Base-by-base conservation (phyloP, 2,329 filamentous ascomycete genomes). In the Paracoccidioides brasiliensis region DNA sequence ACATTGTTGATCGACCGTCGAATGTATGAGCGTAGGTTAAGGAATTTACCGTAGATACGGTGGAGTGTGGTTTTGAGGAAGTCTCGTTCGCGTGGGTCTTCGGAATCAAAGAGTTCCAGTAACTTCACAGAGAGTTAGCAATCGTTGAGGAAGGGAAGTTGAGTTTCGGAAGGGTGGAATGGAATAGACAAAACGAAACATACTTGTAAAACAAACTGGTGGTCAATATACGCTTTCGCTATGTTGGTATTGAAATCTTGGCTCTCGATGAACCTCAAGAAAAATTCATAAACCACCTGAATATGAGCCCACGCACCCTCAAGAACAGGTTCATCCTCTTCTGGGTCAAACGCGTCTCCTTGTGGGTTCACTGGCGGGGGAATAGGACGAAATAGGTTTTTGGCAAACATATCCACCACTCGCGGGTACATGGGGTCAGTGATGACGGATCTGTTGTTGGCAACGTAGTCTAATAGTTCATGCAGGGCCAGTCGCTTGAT, bases 191-290 rank as follows among this genome's bases (percentile, higher is more conserved):
- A 43, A 10, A 30, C 6, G 15, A 32, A 40, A 66, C 71, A 65
- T 71, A 81, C 79, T 70, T 84, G 90, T 58, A 98, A 80, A 48
- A 98, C 93, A 68, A 98, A 98, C 70, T 88, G 88, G 72, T 98
- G 93, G 68, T 98, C 93, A 70, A 98, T 98, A 72, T 95, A 96
- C 59, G 90, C 87, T 76, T 98, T 98, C 63, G 93, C 93, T 66
- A 96, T 96, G 73, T 98, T 98, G 63, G 93, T 98, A 77, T 97
- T 98, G 80, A 98, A 98, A 72, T 98, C 93, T 70, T 96, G 93
- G 72, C 93, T 97, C 72, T 98, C 93, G 64, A 98, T 98, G 74
- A 98, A 98, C 58, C 93, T 82, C 59, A 98, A 78, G 78, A 98
- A 98, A 78, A 98, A 98, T 72, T 98, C 93, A 73, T 98, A 98